Evolutionary conservation across 805 yeast species (phyloP).

Genomic region (Kluyveromyces starmeri): DNA sequence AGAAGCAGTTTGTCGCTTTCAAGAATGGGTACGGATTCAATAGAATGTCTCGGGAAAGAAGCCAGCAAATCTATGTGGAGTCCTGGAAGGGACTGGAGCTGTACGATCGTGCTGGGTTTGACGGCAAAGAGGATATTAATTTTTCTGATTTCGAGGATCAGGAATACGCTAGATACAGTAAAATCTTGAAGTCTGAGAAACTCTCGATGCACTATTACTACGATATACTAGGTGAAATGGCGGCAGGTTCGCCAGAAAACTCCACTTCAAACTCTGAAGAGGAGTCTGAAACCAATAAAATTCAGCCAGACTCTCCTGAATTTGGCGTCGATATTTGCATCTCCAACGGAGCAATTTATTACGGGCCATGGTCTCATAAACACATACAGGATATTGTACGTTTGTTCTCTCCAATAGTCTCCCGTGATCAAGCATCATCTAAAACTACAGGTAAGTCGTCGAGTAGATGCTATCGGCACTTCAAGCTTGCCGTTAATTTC

Average conservation of each 20-base stretch:
- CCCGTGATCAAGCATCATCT: constrained; percentile 44
- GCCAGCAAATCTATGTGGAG: constrained; percentile 16
- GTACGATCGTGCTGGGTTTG: constrained; percentile 36
- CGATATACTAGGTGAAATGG: constrained; percentile 65
- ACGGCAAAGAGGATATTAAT: constrained; percentile 26
- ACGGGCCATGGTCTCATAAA: constrained; percentile 95
- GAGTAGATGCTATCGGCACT: constrained; percentile 46
- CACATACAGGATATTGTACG: constrained; percentile 60
- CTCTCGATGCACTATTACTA: constrained; percentile 52
- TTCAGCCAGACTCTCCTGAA: constrained; percentile 46
- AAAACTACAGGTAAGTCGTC: constrained; percentile 40
- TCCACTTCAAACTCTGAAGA: constrained; percentile 26
- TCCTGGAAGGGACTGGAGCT: constrained; percentile 75
- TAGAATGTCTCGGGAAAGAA: background rate
- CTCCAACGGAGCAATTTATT: constrained; percentile 57
- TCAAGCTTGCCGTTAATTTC: constrained; percentile 46
- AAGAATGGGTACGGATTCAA: background rate
- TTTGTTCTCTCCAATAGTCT: constrained; percentile 58
- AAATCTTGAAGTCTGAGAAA: constrained; percentile 51
- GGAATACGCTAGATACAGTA: constrained; percentile 79
- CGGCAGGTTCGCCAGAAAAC: constrained; percentile 26
- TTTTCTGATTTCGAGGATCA: constrained; percentile 31
- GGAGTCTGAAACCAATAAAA: constrained; percentile 50
- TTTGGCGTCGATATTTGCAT: constrained; percentile 54
- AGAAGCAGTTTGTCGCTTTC: background rate